These are phyloP conservation scores for Achaetomium macrosporum DNA, from an alignment of 2,329 filamentous ascomycete genomes.

Conservation along the genomic window DNA sequence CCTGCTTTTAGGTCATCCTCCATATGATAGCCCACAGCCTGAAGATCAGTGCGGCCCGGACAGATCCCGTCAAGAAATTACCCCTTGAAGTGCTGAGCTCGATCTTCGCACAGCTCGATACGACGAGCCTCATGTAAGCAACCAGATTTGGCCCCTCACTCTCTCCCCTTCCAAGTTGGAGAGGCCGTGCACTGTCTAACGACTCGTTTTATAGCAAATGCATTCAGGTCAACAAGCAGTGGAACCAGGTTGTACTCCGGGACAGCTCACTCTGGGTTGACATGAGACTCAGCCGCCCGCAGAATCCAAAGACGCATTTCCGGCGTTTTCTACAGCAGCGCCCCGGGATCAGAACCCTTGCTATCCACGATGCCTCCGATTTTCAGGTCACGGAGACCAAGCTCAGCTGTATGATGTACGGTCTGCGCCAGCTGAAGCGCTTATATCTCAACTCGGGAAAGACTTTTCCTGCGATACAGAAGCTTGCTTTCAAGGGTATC, in stretches of 20 bases:
- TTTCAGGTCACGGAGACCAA: slow-evolving; percentile 13
- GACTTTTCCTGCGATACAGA: background rate
- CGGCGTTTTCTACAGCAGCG: slow-evolving; percentile 16
- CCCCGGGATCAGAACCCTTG: slow-evolving; percentile 12
- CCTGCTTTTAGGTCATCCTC: slow-evolving; percentile 13
- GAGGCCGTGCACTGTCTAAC: background rate
- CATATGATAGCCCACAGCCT: slow-evolving; percentile 18
- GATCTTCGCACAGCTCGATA: slow-evolving; percentile 18
- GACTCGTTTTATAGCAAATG: slow-evolving; percentile 12
- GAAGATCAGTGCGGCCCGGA: slow-evolving; percentile 7
- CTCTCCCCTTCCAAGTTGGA: background rate
- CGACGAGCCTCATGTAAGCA: slow-evolving; percentile 11
- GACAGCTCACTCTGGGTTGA: slow-evolving; percentile 16
- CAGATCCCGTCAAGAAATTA: slow-evolving; percentile 19
- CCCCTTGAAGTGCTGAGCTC: slow-evolving; percentile 20
- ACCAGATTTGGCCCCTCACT: no score
- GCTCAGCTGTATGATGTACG: slow-evolving; percentile 9
- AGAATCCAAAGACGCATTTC: slow-evolving; percentile 12
- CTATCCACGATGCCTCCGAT: slow-evolving; percentile 11
- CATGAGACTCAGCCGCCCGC: slow-evolving; percentile 8
- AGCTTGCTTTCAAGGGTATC: background rate
- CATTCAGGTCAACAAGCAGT: slow-evolving; percentile 19
- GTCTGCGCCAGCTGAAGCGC: slow-evolving; percentile 14
- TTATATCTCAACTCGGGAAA: slow-evolving; percentile 9
- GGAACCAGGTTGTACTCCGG: slow-evolving; percentile 10